Evolutionary conservation across 345 rosid genomes (phyloP), one percentile per base, ranked within the genome.

Genomic region (Schrenkiella parvula): DNA sequence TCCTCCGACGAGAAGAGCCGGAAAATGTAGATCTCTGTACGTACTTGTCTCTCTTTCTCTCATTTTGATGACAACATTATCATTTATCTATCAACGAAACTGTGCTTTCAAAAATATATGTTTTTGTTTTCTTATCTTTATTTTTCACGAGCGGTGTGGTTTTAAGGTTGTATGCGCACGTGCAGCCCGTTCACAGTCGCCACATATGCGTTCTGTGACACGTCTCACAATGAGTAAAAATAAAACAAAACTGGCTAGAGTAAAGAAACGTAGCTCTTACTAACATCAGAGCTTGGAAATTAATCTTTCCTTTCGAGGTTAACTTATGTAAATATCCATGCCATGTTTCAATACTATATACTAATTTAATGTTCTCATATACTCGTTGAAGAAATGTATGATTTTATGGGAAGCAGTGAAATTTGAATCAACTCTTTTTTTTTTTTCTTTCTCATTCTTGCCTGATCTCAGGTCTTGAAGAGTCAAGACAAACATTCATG

Each of bases 1-100:
- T 50, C 91, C 98, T 60, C 85, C 98, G 43, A 82, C 29, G 25
- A 90, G 19, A 29, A 80, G 19, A 34, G 92, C 93, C 11, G 88
- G 86, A 6, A 56, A 73, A 64, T 85, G 89, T 46, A 89, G 81
- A 78, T 86, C 47, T 55, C 50, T 41, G 17, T 83, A 90, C 11
- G 79, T 63, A 47, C 38, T 72, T 44, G 68, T 8, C 47, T 76
- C 72, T 8, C 43, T 38, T 39, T 22, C 64, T 6, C 47, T 43
- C 71, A 73, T 74, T n/a, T 66, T 37, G 37, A 54, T 39, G 37
- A 35, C 57, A 73, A 65, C 71, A 73, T 64, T 19, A 46, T 55
- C 58, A 32, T 11, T 5, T 51, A 51, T 51, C 56, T 12, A 51
- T 51, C 56, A 53, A 29, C 34, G 0, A 51, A 32, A 21, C 26